Evolutionary conservation across 495 filamentous ascomycete genomes (phyloP), one percentile per base, ranked within the genome.

Genomic region (Staphylotrichum tortipilum): DNA sequence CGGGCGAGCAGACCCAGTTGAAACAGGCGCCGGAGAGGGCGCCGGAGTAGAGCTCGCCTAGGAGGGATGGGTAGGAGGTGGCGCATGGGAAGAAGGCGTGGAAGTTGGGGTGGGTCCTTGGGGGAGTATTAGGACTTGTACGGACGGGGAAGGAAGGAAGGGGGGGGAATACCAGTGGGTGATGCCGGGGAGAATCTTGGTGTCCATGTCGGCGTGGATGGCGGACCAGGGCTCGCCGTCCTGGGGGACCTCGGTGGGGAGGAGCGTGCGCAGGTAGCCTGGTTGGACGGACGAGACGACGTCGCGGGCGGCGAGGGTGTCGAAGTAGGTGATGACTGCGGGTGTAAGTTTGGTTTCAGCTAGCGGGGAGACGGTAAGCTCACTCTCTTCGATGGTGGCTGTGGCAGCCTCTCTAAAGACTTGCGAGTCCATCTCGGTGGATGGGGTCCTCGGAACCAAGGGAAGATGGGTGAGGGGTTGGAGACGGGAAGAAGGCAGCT

Each of bases 1-100:
- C 92, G 2, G 92, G 92, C 3, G 84, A 89, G 66, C 91, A 96
- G 41, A 96, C 79, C 92, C 92, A 98, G 68, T 96, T 96, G 76
- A 98, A 98, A 8, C 87, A 87, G 10, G 92, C 88, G 3, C 86
- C 86, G 7, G 80, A 90, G 63, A 97, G 89, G 4, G 90, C 85
- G 1, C 87, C 80, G 3, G 80, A 85, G 70, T 95, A 98, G 66
- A 98, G 82, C 68, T 98, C 92, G 4, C 89, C 92, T 3, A 98
- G 80, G 63, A 96, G 88, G 38, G 81, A 83, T 0, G 92, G 90
- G 68, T 85, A 96, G 33, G 83, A 84, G 41, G 82, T 82, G 33
- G 77, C 78, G 15, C 89, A 88, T 12, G 92, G 88, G 68, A 86
- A 98, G 78, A 90, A 98, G 30, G 92, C 92, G 78, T 95, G 86